Evolutionary conservation across 495 filamentous ascomycete genomes (phyloP).

Genomic region (Xylaria nigripes): DNA sequence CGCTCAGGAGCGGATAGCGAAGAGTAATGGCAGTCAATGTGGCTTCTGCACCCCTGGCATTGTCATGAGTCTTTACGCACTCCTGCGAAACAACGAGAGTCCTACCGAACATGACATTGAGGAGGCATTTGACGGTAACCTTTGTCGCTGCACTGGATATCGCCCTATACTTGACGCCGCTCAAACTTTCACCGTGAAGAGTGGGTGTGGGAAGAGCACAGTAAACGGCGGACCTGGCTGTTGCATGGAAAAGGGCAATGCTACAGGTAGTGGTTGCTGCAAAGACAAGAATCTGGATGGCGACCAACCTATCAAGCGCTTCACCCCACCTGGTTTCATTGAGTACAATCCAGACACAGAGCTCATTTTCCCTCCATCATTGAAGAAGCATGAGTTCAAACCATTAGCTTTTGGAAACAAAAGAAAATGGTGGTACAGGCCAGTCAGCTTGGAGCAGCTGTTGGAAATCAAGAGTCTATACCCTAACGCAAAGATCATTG

Average conservation of each 20-base stretch:
- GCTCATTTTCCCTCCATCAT: constrained; percentile 81
- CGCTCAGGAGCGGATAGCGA: constrained; percentile 83
- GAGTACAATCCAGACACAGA: constrained; percentile 89
- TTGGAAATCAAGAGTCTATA: constrained; percentile 82
- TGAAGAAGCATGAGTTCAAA: constrained; percentile 73
- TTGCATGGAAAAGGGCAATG: constrained; percentile 52
- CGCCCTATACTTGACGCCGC: constrained; percentile 90
- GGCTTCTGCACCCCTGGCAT: constrained; percentile 95
- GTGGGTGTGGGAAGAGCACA: constrained; percentile 49
- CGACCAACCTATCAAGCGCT: constrained; percentile 53
- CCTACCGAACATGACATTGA: constrained; percentile 71
- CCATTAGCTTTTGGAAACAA: constrained; percentile 90
- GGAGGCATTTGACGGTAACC: constrained; percentile 89
- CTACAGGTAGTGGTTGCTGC: constrained; percentile 47
- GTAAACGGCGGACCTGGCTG: constrained; percentile 58
- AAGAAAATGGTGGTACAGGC: constrained; percentile 87
- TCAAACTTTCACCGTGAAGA: constrained; percentile 54
- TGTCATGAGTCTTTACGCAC: constrained; percentile 87
- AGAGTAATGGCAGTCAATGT: constrained; percentile 59
- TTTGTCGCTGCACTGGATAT: constrained; percentile 95
- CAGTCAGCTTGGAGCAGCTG: constrained; percentile 77
- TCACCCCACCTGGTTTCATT: constrained; percentile 80
- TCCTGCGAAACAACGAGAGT: constrained; percentile 63
- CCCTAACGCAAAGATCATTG: constrained; percentile 87
- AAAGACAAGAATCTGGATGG: constrained; percentile 40